A percentile compares a stretch with the other conserved stretches of the same genome.
phyloP scores from a whole-genome alignment of 768 basidiomycete species.

The Pleurotus djamor region DNA sequence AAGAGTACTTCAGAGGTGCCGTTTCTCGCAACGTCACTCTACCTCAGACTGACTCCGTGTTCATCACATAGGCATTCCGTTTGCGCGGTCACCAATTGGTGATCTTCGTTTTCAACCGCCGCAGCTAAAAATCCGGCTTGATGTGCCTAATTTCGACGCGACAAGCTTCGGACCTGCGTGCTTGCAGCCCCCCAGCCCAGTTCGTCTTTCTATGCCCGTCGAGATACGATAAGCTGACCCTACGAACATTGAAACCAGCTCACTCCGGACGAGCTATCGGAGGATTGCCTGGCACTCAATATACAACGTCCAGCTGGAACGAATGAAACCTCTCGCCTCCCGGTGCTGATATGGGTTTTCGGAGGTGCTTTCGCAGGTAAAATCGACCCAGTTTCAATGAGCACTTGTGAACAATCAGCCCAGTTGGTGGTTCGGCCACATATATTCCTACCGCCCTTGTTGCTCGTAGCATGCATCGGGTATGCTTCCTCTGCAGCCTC shows the following conservation, averaged over 20 bases:
- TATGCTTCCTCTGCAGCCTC: conserved; percentile 4
- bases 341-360: conserved; percentile 40
- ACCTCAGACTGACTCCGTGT: neutral
- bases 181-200: conserved; percentile 14
- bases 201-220: neutral
- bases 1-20: neutral
- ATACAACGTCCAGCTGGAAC: conserved; percentile 33
- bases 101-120: conserved; percentile 23
- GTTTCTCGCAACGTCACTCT: neutral
- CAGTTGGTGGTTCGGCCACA: conserved; percentile 8
- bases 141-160: conserved; percentile 19
- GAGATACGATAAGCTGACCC: too few species aligned
- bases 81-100: neutral
- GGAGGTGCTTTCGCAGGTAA: conserved; percentile 11
- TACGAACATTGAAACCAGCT: neutral
- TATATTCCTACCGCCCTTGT: conserved; percentile 28
- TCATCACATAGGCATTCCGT: neutral
- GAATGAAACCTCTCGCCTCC: conserved; percentile 19
- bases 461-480: conserved; percentile 18
- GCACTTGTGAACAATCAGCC: neutral
- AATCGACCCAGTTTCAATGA: too few species aligned
- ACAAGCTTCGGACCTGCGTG: conserved; percentile 20
- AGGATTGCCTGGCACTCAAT: conserved; percentile 47
- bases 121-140: conserved; percentile 12
- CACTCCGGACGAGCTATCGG: conserved; percentile 20